Conservation (phyloP, 2,329 filamentous ascomycete species). For the Raffaelea deltoideospora region DNA sequence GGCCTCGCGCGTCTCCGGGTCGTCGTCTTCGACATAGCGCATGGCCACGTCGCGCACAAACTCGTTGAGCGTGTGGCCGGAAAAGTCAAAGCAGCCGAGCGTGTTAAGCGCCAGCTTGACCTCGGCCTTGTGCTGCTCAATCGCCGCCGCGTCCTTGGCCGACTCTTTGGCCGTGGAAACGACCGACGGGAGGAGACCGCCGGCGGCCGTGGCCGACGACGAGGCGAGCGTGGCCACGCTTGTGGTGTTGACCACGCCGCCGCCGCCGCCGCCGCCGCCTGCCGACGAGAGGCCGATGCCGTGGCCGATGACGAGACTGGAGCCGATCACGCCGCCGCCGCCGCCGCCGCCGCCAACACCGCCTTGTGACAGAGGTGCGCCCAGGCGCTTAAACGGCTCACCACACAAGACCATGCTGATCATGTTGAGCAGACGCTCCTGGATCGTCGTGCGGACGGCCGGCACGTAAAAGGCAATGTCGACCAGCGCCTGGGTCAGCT, state of each 20-base stretch:
- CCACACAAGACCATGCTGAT: slow-evolving; percentile 87
- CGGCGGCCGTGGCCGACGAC: too few species aligned
- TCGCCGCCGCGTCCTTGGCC: slow-evolving; percentile 66
- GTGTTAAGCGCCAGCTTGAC: slow-evolving; percentile 90
- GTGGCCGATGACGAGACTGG: neutral
- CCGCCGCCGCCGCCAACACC: neutral
- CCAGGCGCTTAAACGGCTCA: slow-evolving; percentile 80
- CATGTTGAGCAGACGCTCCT: slow-evolving; percentile 87
- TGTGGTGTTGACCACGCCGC: too few species aligned
- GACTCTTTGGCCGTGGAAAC: slow-evolving; percentile 43
- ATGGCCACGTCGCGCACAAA: slow-evolving; percentile 97
- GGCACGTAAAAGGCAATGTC: slow-evolving; percentile 99
- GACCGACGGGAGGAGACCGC: slow-evolving; percentile 2
- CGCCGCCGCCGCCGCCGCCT: neutral
- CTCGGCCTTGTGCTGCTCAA: slow-evolving; percentile 68
- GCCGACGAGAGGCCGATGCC: slow-evolving; percentile 14
- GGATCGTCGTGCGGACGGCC: slow-evolving; percentile 80
- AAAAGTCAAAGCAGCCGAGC: slow-evolving; percentile 94
- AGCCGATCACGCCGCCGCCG: neutral
- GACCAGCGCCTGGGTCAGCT: slow-evolving; percentile 85
- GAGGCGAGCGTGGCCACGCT: too few species aligned
- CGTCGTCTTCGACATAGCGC: slow-evolving; percentile 94
- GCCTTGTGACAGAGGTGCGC: slow-evolving; percentile 48
- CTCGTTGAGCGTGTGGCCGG: slow-evolving; percentile 84
- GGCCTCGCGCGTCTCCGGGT: slow-evolving; percentile 82